Conservation (phyloP, 2,329 filamentous ascomycete genomes). For the Colletotrichum tamarilloi region DNA sequence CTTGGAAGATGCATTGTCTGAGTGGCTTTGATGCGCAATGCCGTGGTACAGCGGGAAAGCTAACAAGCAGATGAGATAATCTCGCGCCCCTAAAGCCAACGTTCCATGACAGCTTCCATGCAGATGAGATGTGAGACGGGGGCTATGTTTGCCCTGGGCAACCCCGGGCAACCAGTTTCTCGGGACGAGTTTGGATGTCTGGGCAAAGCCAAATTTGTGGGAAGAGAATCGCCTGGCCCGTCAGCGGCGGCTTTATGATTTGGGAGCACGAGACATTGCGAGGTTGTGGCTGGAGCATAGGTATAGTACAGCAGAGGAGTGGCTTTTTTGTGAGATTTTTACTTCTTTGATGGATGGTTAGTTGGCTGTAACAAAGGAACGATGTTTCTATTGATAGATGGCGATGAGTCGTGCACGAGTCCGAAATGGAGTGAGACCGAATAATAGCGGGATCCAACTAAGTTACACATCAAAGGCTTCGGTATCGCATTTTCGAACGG, state of each 20-base stretch:
- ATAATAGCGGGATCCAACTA: neutral
- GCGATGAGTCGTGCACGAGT: neutral
- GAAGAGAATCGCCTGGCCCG: neutral
- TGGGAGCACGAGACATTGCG: neutral
- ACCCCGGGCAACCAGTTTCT: conserved; percentile 16
- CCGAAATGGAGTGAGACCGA: neutral
- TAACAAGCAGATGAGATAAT: neutral
- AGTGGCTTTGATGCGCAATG: neutral
- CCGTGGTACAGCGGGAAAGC: neutral
- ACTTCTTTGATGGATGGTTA: neutral
- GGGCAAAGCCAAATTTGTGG: neutral
- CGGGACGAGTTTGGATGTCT: conserved; percentile 9
- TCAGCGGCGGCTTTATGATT: neutral
- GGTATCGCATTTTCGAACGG: neutral
- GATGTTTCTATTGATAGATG: neutral
- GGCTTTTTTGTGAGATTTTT: neutral
- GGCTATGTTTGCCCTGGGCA: neutral
- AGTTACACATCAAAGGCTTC: neutral
- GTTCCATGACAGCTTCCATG: conserved; percentile 20
- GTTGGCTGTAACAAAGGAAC: neutral
- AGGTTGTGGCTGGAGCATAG: neutral
- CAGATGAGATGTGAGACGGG: neutral
- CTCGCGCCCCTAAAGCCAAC: neutral
- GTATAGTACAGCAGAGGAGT: neutral
- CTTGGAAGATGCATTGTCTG: neutral